Base-by-base conservation (phyloP, 1,284 basidiomycete genomes). In the Coniferiporia weirii region DNA sequence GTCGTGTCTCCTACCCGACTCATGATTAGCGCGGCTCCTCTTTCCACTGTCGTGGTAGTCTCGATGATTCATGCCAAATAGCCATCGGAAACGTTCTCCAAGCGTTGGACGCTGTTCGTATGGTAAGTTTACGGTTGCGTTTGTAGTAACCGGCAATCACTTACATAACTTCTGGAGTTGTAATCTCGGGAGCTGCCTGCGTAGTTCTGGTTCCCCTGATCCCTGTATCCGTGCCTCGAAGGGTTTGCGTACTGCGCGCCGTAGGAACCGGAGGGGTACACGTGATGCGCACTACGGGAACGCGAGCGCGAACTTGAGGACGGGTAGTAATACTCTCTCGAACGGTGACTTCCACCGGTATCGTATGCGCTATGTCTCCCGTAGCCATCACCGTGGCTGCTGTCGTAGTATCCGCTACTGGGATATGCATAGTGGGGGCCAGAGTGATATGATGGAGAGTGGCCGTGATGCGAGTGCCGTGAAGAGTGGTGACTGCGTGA, bases 11-110 rank as follows among this genome's bases (percentile, higher is more conserved):
- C 47, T 54, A 13, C 53, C 61, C 44, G 32, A 22, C 19, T 57
- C 49, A 27, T 55, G 9, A 13, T 56, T 12, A 17, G 54, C 52
- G 13, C 61, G 56, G 43, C 44, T 47, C 17, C 48, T 34, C 27
- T 59, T 59, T 9, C 57, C 57, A 34, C 53, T 62, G 22, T 59
- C 54, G 20, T 59, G 61, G 19, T 56, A 59, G 15, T 49, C 7
- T 7, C 27, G 17, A 22, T 52, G 54, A 27, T 53, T 53, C 27
- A 62, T 43, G 6, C 61, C 61, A 34, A 62, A 59, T 49, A 62
- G 50, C 61, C 57, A 59, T 48, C 59, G 59, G 3, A 62, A 4
- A 2, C 61, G 52, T 8, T 62, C 53, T 19, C 61, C 61, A 38
- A 62, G 13, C n/a, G 61, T 57, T 9, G 61, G 61, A 46, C 46